A percentile compares a stretch with the other conserved stretches of the same genome.
phyloP scores from a whole-genome alignment of 2,329 filamentous ascomycete species.

The Talaromyces sp. region DNA sequence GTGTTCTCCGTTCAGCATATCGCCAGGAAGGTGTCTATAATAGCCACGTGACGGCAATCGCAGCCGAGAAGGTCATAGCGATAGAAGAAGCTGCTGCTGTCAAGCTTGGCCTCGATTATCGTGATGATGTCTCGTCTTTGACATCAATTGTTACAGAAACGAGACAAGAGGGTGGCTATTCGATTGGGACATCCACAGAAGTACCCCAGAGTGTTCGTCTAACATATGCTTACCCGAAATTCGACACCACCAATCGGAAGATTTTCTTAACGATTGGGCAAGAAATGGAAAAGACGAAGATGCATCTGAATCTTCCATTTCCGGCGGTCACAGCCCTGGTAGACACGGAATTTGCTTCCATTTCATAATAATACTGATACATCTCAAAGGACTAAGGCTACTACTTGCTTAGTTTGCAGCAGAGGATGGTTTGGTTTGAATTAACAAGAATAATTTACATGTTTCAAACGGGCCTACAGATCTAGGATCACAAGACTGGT shows the following conservation, averaged over 20 bases:
- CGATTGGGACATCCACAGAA: background rate
- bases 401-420: background rate
- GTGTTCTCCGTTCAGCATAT: conserved; percentile 17
- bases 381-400: background rate
- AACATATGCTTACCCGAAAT: conserved; percentile 9
- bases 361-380: background rate
- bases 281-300: background rate
- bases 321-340: conserved; percentile 1
- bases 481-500: conserved; percentile 10
- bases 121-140: background rate
- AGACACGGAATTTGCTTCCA: background rate
- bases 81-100: conserved; percentile 18
- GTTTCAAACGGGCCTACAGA: background rate
- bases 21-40: conserved; percentile 22
- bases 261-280: conserved; percentile 7
- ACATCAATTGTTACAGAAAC: background rate
- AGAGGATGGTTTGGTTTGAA: background rate
- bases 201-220: conserved; percentile 5
- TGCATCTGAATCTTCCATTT: conserved; percentile 8
- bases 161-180: background rate
- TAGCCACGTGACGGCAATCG: conserved; percentile 15
- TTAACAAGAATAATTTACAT: background rate
- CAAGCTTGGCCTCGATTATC: background rate
- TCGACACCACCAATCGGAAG: conserved; percentile 2
- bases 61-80: conserved; percentile 19